Base-by-base conservation (phyloP, 495 filamentous ascomycete species). In the Penicillium longicatenatum region DNA sequence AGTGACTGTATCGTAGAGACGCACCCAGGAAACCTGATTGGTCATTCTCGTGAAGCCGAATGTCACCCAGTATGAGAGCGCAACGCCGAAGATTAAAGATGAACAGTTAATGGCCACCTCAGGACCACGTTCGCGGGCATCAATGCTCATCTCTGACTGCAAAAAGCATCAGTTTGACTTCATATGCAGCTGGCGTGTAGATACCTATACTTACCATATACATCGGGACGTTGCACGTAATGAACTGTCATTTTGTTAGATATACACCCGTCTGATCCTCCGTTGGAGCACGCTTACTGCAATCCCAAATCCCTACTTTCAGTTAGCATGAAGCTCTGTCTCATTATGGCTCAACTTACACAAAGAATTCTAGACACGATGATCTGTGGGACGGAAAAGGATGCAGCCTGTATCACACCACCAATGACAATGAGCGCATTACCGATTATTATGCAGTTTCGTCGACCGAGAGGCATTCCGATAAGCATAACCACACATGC, bases 361-460 rank as follows among this genome's bases (percentile, higher is more conserved):
- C 54, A 59, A 37, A 67, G 17, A 2, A 67, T 50, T 4, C 64
- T 54, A 2, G 45, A 61, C 3, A 64, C 54, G 29, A 64, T 64
- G 24, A 67, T 67, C 19, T 67, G 64, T 9, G 64, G 41, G 22
- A 67, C 55, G 0, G 60, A 63, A 29, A 37, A 67, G 3, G 64
- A 58, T 2, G 61, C 44, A 2, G 61, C 60, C 42, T 67, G 61
- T 7, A 67, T 22, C 16, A 50, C 43, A 8, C 54, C 61, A n/a
- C 64, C 64, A 17, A 67, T 55, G 30, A 55, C 59, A 58, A 41
- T 60, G 26, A 35, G 61, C 10, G 24, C 58, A 55, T 70, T 68
- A 20, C 70, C 64, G 10, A 77, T 48, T 22, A 75, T 57, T 35
- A 72, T 71, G 54, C 59, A 62, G 19, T 66, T 54, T 31, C 61